Conservation (phyloP, 192 early-diverging fungal genomes). For the Coemansia umbellata region DNA sequence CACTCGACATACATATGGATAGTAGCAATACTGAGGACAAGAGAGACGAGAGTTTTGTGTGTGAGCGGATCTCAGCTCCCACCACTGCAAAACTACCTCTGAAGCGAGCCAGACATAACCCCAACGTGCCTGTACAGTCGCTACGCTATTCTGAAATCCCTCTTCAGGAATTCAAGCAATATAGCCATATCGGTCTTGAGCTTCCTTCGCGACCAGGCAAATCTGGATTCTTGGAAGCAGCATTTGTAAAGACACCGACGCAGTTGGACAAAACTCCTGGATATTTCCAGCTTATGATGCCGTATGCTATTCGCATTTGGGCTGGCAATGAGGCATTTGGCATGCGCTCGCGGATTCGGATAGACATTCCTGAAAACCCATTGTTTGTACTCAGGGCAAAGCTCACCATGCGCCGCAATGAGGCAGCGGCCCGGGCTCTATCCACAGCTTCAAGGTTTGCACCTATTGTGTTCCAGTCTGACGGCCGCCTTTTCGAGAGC, state of each 20-base stretch:
- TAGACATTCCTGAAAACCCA: slow-evolving; percentile 46
- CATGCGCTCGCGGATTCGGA: slow-evolving; percentile 29
- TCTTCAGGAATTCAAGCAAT: not conserved
- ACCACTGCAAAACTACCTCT: slow-evolving; percentile 23
- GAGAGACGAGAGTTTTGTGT: not conserved
- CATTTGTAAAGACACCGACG: not conserved
- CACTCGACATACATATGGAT: too few relatives aligned
- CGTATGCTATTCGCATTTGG: slow-evolving; percentile 5
- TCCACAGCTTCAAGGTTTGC: slow-evolving; percentile 10
- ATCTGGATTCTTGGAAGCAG: slow-evolving; percentile 24
- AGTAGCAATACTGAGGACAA: not conserved
- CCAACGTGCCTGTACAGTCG: slow-evolving; percentile 5
- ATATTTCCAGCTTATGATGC: slow-evolving; percentile 8
- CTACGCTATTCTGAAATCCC: slow-evolving; percentile 29
- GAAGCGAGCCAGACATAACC: slow-evolving; percentile 9
- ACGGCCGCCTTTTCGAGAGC: slow-evolving; percentile 43
- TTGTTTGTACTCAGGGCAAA: slow-evolving; percentile 39
- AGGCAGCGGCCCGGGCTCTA: not conserved
- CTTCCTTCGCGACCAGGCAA: slow-evolving; percentile 2
- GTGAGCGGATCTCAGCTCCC: slow-evolving; percentile 12
- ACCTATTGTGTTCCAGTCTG: slow-evolving; percentile 40
- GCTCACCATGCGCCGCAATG: slow-evolving; percentile 11
- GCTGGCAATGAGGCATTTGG: not conserved
- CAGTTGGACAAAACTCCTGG: slow-evolving; percentile 8
- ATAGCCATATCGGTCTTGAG: slow-evolving; percentile 29